Evolutionary conservation across 768 basidiomycete genomes (phyloP).

Genomic region (Leccinum aurantiacum): DNA sequence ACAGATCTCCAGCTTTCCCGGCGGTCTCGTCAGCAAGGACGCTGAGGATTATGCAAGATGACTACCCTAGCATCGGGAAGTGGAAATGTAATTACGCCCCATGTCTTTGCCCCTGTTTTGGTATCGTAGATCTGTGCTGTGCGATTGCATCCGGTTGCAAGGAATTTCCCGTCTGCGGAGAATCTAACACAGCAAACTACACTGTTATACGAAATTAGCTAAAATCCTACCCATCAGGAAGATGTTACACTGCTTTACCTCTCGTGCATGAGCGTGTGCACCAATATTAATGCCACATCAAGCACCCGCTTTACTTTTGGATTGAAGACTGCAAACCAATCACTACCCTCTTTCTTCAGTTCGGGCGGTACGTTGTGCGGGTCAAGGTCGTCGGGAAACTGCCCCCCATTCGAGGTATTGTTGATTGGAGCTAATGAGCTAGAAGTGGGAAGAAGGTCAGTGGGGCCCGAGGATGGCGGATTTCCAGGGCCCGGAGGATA

Average conservation of each 20-base stretch:
- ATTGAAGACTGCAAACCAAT: conserved; percentile 91
- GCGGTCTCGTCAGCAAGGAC: conserved; percentile 77
- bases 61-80: conserved; percentile 5
- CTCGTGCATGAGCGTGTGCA: conserved; percentile 89
- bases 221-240: not conserved
- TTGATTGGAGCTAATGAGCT: conserved; percentile 27
- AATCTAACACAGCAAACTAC: conserved; percentile 91
- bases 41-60: conserved; percentile 37
- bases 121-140: conserved; percentile 95
- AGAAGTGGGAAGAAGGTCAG: conserved; percentile 26
- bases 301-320: conserved; percentile 74
- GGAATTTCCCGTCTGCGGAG: conserved; percentile 88
- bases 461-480: conserved; percentile 31
- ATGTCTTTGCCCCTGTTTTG: conserved; percentile 80
- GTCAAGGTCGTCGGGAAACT: conserved; percentile 37
- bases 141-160: conserved; percentile 95
- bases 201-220: conserved; percentile 35
- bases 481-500: conserved; percentile 35
- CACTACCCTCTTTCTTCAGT: conserved; percentile 62
- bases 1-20: conserved; percentile 75
- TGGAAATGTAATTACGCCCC: conserved; percentile 47
- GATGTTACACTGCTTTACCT: conserved; percentile 49
- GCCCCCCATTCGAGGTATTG: conserved; percentile 28
- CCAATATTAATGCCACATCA: conserved; percentile 60
- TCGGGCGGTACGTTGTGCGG: conserved; percentile 34